Conservation (phyloP, 2,329 filamentous ascomycete species). For the Fusarium chuoi region DNA sequence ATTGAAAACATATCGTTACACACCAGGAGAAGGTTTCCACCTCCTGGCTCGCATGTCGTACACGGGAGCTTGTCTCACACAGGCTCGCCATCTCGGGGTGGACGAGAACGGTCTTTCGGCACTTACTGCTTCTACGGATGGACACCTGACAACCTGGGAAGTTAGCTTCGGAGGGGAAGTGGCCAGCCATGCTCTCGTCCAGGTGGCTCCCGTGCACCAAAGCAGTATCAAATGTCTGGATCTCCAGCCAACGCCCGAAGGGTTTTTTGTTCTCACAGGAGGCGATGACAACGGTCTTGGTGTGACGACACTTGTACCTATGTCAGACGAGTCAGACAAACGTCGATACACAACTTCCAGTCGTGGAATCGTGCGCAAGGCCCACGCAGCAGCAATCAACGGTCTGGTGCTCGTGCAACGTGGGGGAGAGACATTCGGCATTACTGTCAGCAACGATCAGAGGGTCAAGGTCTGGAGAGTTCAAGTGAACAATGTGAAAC, state of each 20-base stretch:
- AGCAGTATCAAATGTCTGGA: conserved; percentile 79
- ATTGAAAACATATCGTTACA: conserved; percentile 69
- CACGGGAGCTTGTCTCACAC: conserved; percentile 80
- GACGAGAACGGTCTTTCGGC: conserved; percentile 51
- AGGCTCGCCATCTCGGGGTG: conserved; percentile 60
- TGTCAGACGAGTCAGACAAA: conserved; percentile 21
- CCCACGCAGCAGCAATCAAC: conserved; percentile 79
- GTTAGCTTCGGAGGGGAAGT: conserved; percentile 17
- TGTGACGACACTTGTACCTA: conserved; percentile 54
- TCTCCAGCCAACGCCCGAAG: conserved; percentile 47
- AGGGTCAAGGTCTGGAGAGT: conserved; percentile 66
- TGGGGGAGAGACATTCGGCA: conserved; percentile 43
- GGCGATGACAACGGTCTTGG: conserved; percentile 90
- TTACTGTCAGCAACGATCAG: conserved; percentile 70
- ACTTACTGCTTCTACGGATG: conserved; percentile 84
- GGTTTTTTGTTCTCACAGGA: conserved; percentile 72
- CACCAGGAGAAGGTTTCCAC: conserved; percentile 53
- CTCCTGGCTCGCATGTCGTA: conserved; percentile 67
- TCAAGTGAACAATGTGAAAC: conserved; percentile 45
- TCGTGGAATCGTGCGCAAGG: conserved; percentile 53
- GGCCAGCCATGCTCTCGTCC: conserved; percentile 42
- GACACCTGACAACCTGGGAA: conserved; percentile 64
- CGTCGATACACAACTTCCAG: conserved; percentile 38
- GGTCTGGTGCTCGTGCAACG: conserved; percentile 56
- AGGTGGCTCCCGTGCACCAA: conserved; percentile 72